These are phyloP conservation scores for Starmerella stellata DNA, from an alignment of 805 yeast genomes.

Conservation along the genomic window DNA sequence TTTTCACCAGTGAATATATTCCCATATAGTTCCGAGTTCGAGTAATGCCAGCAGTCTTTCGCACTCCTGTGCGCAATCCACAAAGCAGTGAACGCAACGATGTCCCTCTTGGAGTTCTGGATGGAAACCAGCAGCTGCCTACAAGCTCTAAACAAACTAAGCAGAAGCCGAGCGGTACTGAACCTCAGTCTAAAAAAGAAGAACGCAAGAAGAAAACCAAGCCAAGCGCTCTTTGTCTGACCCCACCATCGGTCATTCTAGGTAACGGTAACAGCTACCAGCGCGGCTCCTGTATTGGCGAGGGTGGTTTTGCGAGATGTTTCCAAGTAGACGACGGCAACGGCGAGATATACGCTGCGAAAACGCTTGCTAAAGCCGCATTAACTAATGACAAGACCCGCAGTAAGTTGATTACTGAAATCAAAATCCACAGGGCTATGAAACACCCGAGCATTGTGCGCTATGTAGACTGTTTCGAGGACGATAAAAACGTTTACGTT, in stretches of 20 bases:
- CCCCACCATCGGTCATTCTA: constrained; percentile 87
- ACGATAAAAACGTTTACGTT: constrained; percentile 82
- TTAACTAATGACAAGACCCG: constrained; percentile 80
- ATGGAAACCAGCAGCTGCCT: constrained; percentile 1
- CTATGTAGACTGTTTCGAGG: constrained; percentile 93
- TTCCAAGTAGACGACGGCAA: constrained; percentile 81
- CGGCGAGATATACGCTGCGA: constrained; percentile 84
- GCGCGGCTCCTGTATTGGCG: constrained; percentile 81
- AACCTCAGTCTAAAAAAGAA: constrained; percentile 3
- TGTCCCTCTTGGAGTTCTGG: background rate
- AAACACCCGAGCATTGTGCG: constrained; percentile 78
- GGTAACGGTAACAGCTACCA: constrained; percentile 77
- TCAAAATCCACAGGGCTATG: constrained; percentile 83
- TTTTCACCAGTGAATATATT: too few species aligned
- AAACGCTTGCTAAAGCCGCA: constrained; percentile 92
- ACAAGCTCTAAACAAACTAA: background rate
- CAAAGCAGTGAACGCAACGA: background rate
- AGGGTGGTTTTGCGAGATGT: constrained; percentile 98
- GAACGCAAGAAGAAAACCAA: constrained; percentile 42
- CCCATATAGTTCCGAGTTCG: too few species aligned
- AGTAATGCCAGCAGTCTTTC: constrained; percentile 1
- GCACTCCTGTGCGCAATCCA: constrained; percentile 1
- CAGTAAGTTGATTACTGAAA: constrained; percentile 62
- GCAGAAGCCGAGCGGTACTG: constrained; percentile 3
- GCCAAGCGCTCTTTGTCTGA: constrained; percentile 75